Conservation (phyloP, 2,329 filamentous ascomycete genomes). For the Fusarium succisae region DNA sequence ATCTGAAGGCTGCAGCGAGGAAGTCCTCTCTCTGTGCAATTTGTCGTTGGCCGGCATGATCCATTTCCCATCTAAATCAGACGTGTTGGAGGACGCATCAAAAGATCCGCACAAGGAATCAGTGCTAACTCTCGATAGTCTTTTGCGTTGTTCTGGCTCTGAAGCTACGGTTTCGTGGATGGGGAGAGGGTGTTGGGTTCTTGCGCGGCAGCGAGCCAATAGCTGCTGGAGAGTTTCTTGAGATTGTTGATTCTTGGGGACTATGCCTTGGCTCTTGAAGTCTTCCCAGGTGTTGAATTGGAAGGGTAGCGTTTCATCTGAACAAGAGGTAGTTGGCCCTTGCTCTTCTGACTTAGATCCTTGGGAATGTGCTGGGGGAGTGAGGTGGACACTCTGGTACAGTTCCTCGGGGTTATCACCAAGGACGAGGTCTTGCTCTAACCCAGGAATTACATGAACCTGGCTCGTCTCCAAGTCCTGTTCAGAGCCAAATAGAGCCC, state of each 20-base stretch:
- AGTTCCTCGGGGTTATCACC: conserved; percentile 3
- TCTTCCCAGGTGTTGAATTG: background rate
- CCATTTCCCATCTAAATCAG: background rate
- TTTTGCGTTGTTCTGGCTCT: background rate
- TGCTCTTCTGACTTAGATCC: background rate
- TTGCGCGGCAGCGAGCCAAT: background rate
- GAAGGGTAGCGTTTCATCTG: background rate
- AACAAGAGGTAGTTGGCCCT: background rate
- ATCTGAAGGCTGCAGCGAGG: background rate
- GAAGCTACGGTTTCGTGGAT: background rate
- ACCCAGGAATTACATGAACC: conserved; percentile 3
- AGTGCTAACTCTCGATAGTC: background rate
- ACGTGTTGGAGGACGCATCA: background rate
- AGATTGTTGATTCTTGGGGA: conserved; percentile 1
- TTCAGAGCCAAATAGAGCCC: background rate
- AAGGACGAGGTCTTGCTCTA: conserved; percentile 16
- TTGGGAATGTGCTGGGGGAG: background rate
- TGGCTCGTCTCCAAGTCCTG: conserved; percentile 8
- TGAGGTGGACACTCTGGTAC: background rate
- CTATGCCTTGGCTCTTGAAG: background rate
- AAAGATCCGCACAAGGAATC: background rate
- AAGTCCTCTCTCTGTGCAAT: background rate
- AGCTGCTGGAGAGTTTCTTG: background rate
- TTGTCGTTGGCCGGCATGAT: background rate
- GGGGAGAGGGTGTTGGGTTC: background rate